These are phyloP conservation scores for Leccinum pellstonianum DNA, from an alignment of 768 basidiomycete species.

Conservation along the genomic window DNA sequence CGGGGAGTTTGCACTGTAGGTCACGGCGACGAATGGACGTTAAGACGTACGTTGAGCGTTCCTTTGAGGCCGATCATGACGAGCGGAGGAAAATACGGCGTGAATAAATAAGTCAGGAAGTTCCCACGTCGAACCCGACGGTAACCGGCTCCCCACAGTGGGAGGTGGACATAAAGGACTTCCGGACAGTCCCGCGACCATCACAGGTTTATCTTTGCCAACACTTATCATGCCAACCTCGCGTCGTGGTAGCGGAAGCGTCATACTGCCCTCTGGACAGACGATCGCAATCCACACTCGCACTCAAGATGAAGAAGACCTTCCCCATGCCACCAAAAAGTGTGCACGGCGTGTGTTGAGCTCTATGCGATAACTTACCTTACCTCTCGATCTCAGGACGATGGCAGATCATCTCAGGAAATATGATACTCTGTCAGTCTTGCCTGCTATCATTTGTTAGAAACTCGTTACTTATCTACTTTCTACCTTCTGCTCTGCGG, in stretches of 20 bases:
- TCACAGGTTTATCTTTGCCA: background rate
- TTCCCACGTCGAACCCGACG: slow-evolving; percentile 24
- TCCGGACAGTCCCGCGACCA: background rate
- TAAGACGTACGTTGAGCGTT: slow-evolving; percentile 70
- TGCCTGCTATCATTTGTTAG: background rate
- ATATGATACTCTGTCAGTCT: slow-evolving; percentile 79
- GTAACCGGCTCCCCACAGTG: background rate
- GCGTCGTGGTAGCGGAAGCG: slow-evolving; percentile 75
- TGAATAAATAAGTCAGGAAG: slow-evolving; percentile 15
- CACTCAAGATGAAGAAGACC: slow-evolving; percentile 81
- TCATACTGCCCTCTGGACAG: slow-evolving; percentile 71
- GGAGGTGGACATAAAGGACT: background rate
- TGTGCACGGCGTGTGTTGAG: slow-evolving; percentile 30
- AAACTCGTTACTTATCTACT: slow-evolving; percentile 3
- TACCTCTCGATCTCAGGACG: slow-evolving; percentile 48
- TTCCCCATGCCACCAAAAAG: slow-evolving; percentile 95
- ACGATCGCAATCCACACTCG: slow-evolving; percentile 85
- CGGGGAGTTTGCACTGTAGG: background rate
- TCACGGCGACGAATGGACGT: background rate
- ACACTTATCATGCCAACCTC: slow-evolving; percentile 57
- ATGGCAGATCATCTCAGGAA: slow-evolving; percentile 94
- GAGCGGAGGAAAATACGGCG: background rate
- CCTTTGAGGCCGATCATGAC: slow-evolving; percentile 94
- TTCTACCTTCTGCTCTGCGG: background rate
- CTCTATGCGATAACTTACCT: slow-evolving; percentile 3